These are phyloP conservation scores for Eutrema salsugineum DNA, from an alignment of 441 rosid species.

Conservation along the genomic window DNA sequence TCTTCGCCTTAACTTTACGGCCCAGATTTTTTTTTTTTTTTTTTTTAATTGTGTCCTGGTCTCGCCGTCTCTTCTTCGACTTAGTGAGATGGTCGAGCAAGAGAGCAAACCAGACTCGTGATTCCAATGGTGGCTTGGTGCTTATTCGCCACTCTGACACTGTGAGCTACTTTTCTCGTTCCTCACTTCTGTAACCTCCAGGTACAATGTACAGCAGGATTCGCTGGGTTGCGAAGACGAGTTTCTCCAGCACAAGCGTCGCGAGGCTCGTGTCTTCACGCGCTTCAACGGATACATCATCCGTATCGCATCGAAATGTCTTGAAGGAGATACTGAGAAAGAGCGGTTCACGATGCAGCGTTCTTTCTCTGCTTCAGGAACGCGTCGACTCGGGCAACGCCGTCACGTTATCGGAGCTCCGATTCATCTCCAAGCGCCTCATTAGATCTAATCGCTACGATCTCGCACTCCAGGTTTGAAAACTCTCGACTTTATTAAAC, in stretches of 20 bases:
- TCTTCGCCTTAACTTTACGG: background rate
- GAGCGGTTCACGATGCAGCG: constrained; percentile 25
- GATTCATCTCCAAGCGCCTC: constrained; percentile 34
- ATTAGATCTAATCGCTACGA: constrained; percentile 39
- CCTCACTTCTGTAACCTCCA: background rate
- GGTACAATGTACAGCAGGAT: constrained; percentile 6
- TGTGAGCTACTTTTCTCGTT: background rate
- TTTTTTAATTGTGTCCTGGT: too few species aligned
- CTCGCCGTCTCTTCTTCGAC: background rate
- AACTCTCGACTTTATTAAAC: background rate
- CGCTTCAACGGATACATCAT: background rate
- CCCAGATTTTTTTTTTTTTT: background rate
- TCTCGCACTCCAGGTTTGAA: constrained; percentile 54
- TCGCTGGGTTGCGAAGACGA: background rate
- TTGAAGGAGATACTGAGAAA: constrained; percentile 37
- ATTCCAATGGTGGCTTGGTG: background rate
- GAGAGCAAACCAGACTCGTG: background rate
- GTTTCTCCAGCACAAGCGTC: background rate
- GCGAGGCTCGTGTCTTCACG: constrained; percentile 20
- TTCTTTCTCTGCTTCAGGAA: constrained; percentile 35
- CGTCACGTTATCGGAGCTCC: constrained; percentile 45
- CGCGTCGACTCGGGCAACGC: constrained; percentile 40
- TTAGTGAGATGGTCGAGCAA: background rate
- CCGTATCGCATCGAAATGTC: background rate
- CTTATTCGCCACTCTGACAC: background rate